Base-by-base conservation (phyloP, 2,329 filamentous ascomycete genomes). In the Xylariales sp. region DNA sequence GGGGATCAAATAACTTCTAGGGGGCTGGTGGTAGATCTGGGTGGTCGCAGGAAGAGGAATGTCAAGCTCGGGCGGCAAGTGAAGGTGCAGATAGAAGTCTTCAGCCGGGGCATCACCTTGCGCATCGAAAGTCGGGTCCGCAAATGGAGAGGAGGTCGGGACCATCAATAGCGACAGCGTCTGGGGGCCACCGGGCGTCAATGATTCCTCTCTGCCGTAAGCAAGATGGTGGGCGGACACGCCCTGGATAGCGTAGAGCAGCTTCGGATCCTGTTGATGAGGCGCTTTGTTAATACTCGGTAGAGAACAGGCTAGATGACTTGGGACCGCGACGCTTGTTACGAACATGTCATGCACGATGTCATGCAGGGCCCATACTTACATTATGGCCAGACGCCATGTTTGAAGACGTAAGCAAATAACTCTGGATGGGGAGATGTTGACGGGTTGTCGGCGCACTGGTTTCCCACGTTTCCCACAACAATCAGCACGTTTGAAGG, bases 1-100 rank as follows among this genome's bases (percentile, higher is more conserved):
- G 16, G 96, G 96, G 69, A 99, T 97, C 54, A 98, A 85, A 78
- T 98, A 98, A 83, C 93, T 97, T 71, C 86, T 89, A 0, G 95
- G 95, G 6, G 94, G 94, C 81, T 98, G 93, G 80, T 97, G 94
- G 82, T 97, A 98, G 78, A 99, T 96, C 79, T 98, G 95, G 0
- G 96, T 98, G 0, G 94, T 98, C 18, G 95, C 95, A 12, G 96
- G 96, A 14, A 98, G 86, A 5, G 96, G 93, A 5, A 98, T 88
- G 75, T 98, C 95, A 74, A 99, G 89, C 84, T 97, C 95, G 23
- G 95, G 95, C 14, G 95, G 94, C 9, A 98, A 89, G 76, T 97
- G 94, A 30, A 99, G 88, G 80, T 98, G 95, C 5, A 99, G 89
- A 79, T 98, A 98, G 83, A 97, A 98, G 83, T 98, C 96, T 78